phyloP scores from a whole-genome alignment of 2,329 filamentous ascomycete genomes.

The Colletotrichum eleusines region DNA sequence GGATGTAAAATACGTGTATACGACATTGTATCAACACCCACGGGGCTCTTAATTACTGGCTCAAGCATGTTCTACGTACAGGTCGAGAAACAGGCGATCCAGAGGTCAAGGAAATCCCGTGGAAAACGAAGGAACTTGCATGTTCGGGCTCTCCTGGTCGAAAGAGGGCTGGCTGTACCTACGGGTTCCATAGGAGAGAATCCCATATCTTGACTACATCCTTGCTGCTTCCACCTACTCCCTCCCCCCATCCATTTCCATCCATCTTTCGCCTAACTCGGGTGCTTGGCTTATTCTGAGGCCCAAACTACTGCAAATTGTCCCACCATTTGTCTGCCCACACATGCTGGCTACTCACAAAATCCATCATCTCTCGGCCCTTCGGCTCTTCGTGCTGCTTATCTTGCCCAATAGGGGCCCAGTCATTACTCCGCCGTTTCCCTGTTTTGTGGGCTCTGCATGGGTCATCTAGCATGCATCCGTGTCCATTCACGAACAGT shows the following conservation, averaged over 20 bases:
- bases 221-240: not conserved
- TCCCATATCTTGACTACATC: not conserved
- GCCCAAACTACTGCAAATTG: not conserved
- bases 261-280: not conserved
- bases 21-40: constrained; percentile 25
- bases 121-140: not conserved
- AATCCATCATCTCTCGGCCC: not conserved
- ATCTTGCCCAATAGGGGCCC: constrained; percentile 6
- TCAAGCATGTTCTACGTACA: not conserved
- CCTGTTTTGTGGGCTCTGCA: constrained; percentile 1
- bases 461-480: constrained; percentile 4
- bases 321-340: not conserved
- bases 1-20: constrained; percentile 31
- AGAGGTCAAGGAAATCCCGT: not conserved
- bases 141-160: not conserved
- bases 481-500: too few species aligned
- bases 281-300: not conserved
- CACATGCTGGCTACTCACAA: not conserved
- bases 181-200: not conserved
- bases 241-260: not conserved
- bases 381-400: too few species aligned
- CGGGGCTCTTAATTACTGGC: constrained; percentile 3
- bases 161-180: not conserved
- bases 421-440: constrained; percentile 27
- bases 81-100: not conserved